Conservation (phyloP, 2,329 filamentous ascomycete genomes). For the Pseudogymnoascus sp. region DNA sequence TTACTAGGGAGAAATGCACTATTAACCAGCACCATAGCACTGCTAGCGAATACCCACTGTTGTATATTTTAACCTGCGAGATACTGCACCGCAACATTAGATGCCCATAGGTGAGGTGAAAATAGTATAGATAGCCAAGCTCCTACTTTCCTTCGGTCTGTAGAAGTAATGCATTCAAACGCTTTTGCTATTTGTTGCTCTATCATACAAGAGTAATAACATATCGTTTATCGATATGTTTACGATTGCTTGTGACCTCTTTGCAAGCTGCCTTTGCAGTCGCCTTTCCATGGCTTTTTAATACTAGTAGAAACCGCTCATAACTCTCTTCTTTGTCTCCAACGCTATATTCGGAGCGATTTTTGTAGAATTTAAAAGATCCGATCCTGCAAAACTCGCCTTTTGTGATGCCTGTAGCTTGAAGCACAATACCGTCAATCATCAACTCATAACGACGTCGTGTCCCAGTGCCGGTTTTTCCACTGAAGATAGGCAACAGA, state of each 20-base stretch:
- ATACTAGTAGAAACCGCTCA: not conserved
- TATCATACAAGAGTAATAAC: not conserved
- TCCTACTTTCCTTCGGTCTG: not conserved
- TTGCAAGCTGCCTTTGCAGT: not conserved
- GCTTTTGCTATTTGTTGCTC: not conserved
- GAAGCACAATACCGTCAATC: constrained; percentile 12
- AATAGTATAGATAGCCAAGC: not conserved
- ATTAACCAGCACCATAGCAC: too few relatives aligned
- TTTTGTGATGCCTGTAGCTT: constrained; percentile 8
- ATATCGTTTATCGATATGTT: not conserved
- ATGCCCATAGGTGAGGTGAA: not conserved
- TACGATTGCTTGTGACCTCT: not conserved
- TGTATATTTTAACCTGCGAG: not conserved
- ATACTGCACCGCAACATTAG: not conserved
- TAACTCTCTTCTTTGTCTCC: not conserved
- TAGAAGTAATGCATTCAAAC: not conserved
- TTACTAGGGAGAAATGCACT: too few relatives aligned
- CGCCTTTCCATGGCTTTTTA: not conserved
- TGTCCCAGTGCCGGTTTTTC: not conserved
- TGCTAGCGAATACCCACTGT: too few relatives aligned
- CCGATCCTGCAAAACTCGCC: constrained; percentile 12
- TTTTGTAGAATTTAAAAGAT: constrained; percentile 8
- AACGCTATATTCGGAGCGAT: not conserved
- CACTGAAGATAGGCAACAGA: constrained; percentile 11
- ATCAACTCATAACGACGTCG: not conserved